Evolutionary conservation across 2,329 filamentous ascomycete species (phyloP), one percentile per base, ranked within the genome.

Genomic region (Cladosporium sp.): DNA sequence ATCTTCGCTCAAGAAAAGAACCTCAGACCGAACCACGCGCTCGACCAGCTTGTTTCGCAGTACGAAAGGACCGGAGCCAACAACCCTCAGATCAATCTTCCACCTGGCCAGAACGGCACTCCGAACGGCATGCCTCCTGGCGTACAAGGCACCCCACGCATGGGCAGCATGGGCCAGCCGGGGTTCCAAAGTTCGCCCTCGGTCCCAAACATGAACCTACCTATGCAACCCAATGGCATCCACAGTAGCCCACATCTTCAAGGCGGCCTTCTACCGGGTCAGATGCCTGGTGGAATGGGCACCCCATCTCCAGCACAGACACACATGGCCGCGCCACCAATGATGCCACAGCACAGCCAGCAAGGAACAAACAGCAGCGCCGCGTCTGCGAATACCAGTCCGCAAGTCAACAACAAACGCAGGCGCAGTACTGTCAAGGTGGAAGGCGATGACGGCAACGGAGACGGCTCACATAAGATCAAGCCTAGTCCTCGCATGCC

Each of bases 381-480:
- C 68, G 82, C 83, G 10, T 88, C 85, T 70, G 85, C 86, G 34
- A 88, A 86, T 69, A 88, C 87, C 5, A 89, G 86, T 69, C 87
- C 87, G 2, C 69, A 74, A 32, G 69, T 75, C 61, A 83, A 79
- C 70, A 83, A 82, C 71, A 89, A 89, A 76, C 82, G 87, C 66
- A 80, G 87, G 66, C 76, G 82, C 28, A 88, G 86, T 75, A 83
- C 83, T 16, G 85, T 87, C 65, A 89, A 89, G 74, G 77, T 83
- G 62, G 86, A 88, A 70, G 80, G 77, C 46, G 85, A 88, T 56
- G 85, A 86, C 53, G 79, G 76, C 10, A 77, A 75, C 25, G 54
- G 30, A 57, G 76, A 76, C 18, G 73, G 75, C 18, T 34, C 21
- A 18, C 64, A 61, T n/a, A 67, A 86, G 66, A 79, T 85, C 59